Base-by-base conservation (phyloP, 768 basidiomycete genomes). In the Lentinus tigrinus region DNA sequence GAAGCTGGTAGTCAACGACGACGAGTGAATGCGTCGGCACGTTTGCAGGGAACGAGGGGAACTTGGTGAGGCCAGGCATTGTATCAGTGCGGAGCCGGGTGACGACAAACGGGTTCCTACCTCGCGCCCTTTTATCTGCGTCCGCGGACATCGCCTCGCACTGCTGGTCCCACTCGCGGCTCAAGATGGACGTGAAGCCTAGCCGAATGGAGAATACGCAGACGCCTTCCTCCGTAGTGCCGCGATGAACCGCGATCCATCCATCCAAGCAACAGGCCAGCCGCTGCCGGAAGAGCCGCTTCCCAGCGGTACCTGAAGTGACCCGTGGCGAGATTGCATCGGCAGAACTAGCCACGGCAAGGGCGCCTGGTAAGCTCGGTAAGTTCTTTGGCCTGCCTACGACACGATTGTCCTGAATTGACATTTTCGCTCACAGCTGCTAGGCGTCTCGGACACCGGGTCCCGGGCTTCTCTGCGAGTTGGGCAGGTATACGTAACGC, bases 1-100 rank as follows among this genome's bases (percentile, higher is more conserved):
- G 67, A 6, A 83, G 73, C 21, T 72, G 65, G 56, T 80, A 86
- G 71, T 85, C 84, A 40, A 87, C 73, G 47, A 85, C 67, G 24
- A 84, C 74, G 27, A 87, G 70, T 0, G 83, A 81, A 62, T 83
- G 81, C 2, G 81, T 81, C 10, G 78, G 78, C 37, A 81, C 71
- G 62, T 83, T 74, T 16, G 73, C 69, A 2, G 85, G 84, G 65
- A 85, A 86, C 19, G 60, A 78, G 51, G 48, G 81, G 72, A 58
- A 67, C 44, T 40, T 70, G 58, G 44, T 66, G 54, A 67, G 67
- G 47, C 63, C 64, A 39, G 67, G 67, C 69, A 70, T 70, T 62
- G 69, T 72, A 50, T 56, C 60, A 54, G 60, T 17, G 50, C 50
- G 47, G 53, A 44, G 34, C 52, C 58, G 54, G 48, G 58, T 37